Evolutionary conservation across 306 rosid species (phyloP), one percentile per base, ranked within the genome.

Genomic region (Comarum palustre): DNA sequence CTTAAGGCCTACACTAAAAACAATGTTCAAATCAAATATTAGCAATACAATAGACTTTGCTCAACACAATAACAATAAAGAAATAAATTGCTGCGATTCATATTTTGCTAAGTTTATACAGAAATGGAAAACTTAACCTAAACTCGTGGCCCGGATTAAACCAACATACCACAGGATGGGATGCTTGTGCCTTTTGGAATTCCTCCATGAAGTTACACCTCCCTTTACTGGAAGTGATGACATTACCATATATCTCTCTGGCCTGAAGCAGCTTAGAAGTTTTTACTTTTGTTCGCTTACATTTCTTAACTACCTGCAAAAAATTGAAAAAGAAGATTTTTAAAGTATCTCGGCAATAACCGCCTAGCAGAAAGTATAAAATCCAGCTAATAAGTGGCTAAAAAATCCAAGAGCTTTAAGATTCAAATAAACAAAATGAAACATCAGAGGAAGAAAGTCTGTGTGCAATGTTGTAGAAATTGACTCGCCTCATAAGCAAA

Each of bases 181-280:
- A 82, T 67, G 84, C 90, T 75, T 78, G 90, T 2, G 84, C 79
- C 75, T 85, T 94, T 73, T 67, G 83, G 57, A 82, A 80, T 71
- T 91, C 92, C 78, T 89, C 96, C 22, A 69, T 76, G 84, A 94
- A 87, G 82, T 74, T 86, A 58, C 83, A 70, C 72, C 82, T 91
- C 64, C 82, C 74, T 82, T 36, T 73, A 61, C 46, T 77, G 67
- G 87, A 84, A 8, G 83, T 78, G 79, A 82, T 81, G 64, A 79
- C 67, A 74, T 72, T 79, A 80, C 98, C 96, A 78, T 65, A 83
- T 75, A 94, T 77, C 87, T 91, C 97, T 84, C 96, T 88, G 38
- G 73, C 86, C 52, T 80, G 95, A 83, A 94, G 92, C 85, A 94
- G 73, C 77, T 79, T 89, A 11, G 78, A 68, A 9, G 87, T 84